Evolutionary conservation across 768 basidiomycete species (phyloP), one percentile per base, ranked within the genome.

Genomic region (Russula sp.): DNA sequence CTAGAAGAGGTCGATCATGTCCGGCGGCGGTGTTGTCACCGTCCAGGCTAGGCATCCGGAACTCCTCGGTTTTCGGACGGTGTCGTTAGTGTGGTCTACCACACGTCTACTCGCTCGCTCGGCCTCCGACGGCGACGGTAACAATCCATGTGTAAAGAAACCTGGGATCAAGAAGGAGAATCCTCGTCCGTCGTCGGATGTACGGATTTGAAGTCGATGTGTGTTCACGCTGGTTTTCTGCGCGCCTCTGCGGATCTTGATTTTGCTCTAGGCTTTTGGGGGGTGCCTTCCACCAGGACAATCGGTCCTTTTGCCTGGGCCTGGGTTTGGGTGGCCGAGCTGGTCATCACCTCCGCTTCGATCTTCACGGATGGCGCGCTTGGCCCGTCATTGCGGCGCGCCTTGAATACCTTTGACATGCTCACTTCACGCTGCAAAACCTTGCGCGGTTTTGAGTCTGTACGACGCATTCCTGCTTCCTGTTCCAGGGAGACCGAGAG

Each of bases 351-450:
- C n/a, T 53, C 68, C 54, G 51, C 57, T 57, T 70, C 73, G 4
- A 65, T 60, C n/a, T 70, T 56, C 20, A 59, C 58, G 14, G 69
- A 65, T 63, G 61, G 44, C 31, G 64, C 20, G 10, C 10, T 57
- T 16, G 64, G 63, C 20, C 48, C 56, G 22, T 40, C 49, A 20
- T 56, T 63, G n/a, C 48, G 74, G 51, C 78, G 78, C 31, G 75
- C 75, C 69, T 84, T 88, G 74, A 89, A 89, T 27, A 75, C 80
- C 37, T 87, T 80, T 18, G 84, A 84, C 89, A 91, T 91, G 73
- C 86, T 90, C 65, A 90, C 78, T 70, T 91, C 88, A 37, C 87
- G 80, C 62, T 79, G 84, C n/a, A 89, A 73, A 1, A 81, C 74
- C 65, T 82, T 83, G 69, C 83, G 82, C 6, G 74, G 72, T 39